Base-by-base conservation (phyloP, 108 stramenopile species). In the Conticribra weissflogii region DNA sequence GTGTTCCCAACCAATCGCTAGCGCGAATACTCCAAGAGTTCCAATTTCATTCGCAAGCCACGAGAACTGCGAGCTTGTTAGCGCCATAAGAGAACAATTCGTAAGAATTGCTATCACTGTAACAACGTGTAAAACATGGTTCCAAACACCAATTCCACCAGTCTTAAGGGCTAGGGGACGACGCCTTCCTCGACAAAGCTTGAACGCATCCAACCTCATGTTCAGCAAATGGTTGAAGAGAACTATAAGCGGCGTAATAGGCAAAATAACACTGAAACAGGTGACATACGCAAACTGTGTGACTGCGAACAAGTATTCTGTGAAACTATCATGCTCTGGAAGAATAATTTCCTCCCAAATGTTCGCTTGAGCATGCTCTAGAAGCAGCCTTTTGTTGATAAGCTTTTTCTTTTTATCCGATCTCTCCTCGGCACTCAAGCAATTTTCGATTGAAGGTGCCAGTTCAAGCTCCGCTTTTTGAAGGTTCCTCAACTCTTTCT, bases 111-210 rank as follows among this genome's bases (percentile, higher is more conserved):
- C 96, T 73, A 97, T 84, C 1, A 97, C 88, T 2, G 96, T 95
- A 31, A 99, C 96, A 78, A 98, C 88, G 60, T 96, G 93, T 16
- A 99, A 86, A 45, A 98, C 88, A 60, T 94, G 92, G 54, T 95
- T 88, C 98, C 98, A 99, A 24, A 97, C 89, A 45, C 97, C 98
- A 41, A 99, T 98, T 15, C 95, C 92, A 25, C 95, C 95, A 7
- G 98, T 97, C 72, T 93, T 93, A 47, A 92, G 78, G 0, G 96
- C 81, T 18, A 96, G 72, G 1, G 98, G 96, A 30, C 98, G 82
- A 17, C 93, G 86, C 52, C 94, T 79, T 44, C 83, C 93, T 54
- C 92, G 76, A 69, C 96, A 97, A 49, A 99, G 84, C 76, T 99
- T 99, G 89, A 93, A 98, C 1, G 95, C 96, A 78, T 98, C 96